phyloP scores from a whole-genome alignment of 345 rosid species.

The Bruguiera gymnorhiza region DNA sequence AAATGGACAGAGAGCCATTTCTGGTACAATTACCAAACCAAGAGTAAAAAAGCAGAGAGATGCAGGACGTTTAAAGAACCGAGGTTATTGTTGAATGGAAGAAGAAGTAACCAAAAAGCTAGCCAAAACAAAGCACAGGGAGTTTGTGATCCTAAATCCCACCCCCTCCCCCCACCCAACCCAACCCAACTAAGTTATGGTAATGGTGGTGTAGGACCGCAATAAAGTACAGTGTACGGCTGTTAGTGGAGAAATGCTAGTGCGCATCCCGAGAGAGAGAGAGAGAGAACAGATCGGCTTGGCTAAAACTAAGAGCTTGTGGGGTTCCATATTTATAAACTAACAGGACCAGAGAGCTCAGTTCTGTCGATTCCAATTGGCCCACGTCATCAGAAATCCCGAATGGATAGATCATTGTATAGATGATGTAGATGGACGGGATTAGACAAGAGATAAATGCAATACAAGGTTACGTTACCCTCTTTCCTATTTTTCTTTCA shows the following conservation, averaged over 20 bases:
- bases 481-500: no score
- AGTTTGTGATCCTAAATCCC: not conserved
- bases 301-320: not conserved
- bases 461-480: no score
- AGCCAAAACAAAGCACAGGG: slow-evolving; percentile 1
- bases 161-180: slow-evolving; percentile 5
- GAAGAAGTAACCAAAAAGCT: slow-evolving; percentile 16
- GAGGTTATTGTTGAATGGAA: not conserved
- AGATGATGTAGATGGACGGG: slow-evolving; percentile 1
- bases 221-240: no score
- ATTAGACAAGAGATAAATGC: no score
- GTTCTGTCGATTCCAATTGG: slow-evolving; percentile 31
- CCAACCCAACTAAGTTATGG: not conserved
- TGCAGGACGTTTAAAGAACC: not conserved
- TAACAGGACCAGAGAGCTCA: not conserved
- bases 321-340: not conserved
- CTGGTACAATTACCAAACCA: no score
- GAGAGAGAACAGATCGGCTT: not conserved
- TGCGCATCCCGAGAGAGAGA: not conserved
- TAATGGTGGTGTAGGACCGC: no score
- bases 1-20: slow-evolving; percentile 70
- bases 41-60: not conserved
- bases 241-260: no score
- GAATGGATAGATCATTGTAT: slow-evolving; percentile 28
- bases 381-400: slow-evolving; percentile 47